phyloP scores from a whole-genome alignment of 139 green algal species.

The Coelastrella sp. region DNA sequence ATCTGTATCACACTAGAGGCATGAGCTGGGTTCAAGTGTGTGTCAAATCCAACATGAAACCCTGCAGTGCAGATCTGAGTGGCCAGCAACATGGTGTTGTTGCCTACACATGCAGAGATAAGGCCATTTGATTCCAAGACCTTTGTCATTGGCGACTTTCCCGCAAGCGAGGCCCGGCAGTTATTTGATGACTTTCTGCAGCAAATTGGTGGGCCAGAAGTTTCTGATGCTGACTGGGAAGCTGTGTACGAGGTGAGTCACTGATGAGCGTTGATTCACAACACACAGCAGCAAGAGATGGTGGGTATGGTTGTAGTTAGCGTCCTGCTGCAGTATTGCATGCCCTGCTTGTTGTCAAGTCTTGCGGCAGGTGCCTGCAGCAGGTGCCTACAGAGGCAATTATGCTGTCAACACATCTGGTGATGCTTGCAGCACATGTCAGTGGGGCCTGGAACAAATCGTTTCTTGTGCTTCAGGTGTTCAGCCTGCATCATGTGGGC shows the following conservation, averaged over 20 bases:
- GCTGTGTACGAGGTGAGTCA: slow-evolving; percentile 14
- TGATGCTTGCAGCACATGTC: not conserved
- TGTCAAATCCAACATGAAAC: not conserved
- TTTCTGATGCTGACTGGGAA: not conserved
- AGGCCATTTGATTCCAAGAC: not conserved
- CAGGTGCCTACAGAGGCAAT: not conserved
- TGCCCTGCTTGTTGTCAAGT: not conserved
- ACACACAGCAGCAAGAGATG: not conserved
- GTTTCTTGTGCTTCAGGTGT: not conserved
- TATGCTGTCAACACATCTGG: not conserved
- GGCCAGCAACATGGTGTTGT: not conserved
- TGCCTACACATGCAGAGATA: slow-evolving; percentile 2
- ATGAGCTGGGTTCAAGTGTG: not conserved
- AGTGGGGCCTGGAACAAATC: not conserved
- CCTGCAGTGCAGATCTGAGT: not conserved
- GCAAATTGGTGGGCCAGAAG: not conserved
- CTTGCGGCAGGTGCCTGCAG: not conserved
- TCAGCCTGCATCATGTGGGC: not conserved
- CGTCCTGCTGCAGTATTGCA: not conserved
- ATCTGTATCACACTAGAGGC: too few species aligned
- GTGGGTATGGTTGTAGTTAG: not conserved
- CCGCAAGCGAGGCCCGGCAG: not conserved
- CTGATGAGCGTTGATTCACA: not conserved
- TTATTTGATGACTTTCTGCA: slow-evolving; percentile 2
- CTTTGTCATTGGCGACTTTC: not conserved